Conservation (phyloP, 345 rosid genomes). For the Citropsis articulata region DNA sequence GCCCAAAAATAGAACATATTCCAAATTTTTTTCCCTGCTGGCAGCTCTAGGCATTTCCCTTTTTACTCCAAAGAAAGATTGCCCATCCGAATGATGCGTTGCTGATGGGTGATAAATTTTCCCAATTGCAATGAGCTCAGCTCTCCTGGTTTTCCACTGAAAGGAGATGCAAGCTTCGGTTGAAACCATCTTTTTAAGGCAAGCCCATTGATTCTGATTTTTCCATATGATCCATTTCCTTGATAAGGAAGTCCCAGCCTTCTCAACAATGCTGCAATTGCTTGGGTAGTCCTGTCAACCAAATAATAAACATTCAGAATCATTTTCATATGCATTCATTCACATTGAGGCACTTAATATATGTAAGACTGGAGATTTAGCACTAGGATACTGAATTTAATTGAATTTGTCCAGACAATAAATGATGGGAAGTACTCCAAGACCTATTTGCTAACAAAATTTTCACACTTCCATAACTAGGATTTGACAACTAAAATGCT, state of each 20-base stretch:
- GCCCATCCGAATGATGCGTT: slow-evolving; percentile 68
- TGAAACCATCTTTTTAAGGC: slow-evolving; percentile 77
- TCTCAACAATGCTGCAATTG: slow-evolving; percentile 66
- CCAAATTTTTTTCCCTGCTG: not conserved
- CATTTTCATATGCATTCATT: not conserved
- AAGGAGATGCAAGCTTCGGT: slow-evolving; percentile 72
- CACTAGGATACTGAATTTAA: not conserved
- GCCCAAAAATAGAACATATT: not conserved
- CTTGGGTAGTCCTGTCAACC: slow-evolving; percentile 58
- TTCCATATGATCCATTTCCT: slow-evolving; percentile 71
- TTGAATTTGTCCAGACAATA: not conserved
- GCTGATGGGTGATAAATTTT: slow-evolving; percentile 68
- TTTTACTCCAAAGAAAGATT: slow-evolving; percentile 54
- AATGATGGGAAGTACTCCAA: not conserved
- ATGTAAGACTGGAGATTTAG: not conserved
- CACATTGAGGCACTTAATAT: not conserved
- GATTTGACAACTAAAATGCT: not conserved
- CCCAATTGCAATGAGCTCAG: slow-evolving; percentile 53
- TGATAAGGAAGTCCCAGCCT: slow-evolving; percentile 66
- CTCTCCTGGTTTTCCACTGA: slow-evolving; percentile 58
- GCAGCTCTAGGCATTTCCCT: not conserved
- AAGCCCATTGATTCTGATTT: slow-evolving; percentile 69
- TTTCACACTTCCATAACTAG: not conserved
- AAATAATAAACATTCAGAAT: slow-evolving; percentile 6
- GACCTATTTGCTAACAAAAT: not conserved